Base-by-base conservation (phyloP, 306 rosid species). In the Corylus avellana region DNA sequence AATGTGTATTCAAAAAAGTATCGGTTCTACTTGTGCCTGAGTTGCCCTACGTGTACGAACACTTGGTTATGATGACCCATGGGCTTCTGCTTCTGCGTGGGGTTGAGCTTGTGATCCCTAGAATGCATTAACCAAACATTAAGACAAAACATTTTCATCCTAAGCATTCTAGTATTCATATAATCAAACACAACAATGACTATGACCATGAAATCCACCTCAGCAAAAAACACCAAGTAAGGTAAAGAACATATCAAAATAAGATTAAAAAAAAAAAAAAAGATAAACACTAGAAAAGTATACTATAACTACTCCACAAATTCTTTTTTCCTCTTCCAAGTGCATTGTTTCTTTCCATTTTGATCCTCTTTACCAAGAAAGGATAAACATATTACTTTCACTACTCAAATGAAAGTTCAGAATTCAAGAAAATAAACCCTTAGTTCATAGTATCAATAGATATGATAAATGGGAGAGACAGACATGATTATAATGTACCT, bases 301-400 rank as follows among this genome's bases (percentile, higher is more conserved):
- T 22, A 22, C 22, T 22, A 22, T 22, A 35, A 74, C 29, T 56
- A 56, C 77, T 39, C 54, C 68, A 22, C 22, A 74, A 16, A 50
- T 22, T 22, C 0, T 22, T 22, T 22, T 22, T 1, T 35, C 3
- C 16, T 63, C 70, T 63, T 35, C 70, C 70, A 46, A 32, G 47
- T 63, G 32, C 44, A 63, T 29, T 35, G 39, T 35, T 35, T 35
- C 39, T 22, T 22, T 22, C 22, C 22, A 22, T 22, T 22, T 22
- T 22, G 22, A 22, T 35, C 20, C 6, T 47, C 8, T n/a, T 59
- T 67, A 74, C 62, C 25, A 64, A 49, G 35, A 17, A 69, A 20
- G 44, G n/a, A 6, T 48, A 25, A 64, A 50, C 22, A 75, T 3
- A 22, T 68, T 63, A 75, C 75, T 63, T 85, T 80, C 76, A 66